Evolutionary conservation across 2,329 filamentous ascomycete genomes (phyloP).

Genomic region (Pestalotiopsis sp.): DNA sequence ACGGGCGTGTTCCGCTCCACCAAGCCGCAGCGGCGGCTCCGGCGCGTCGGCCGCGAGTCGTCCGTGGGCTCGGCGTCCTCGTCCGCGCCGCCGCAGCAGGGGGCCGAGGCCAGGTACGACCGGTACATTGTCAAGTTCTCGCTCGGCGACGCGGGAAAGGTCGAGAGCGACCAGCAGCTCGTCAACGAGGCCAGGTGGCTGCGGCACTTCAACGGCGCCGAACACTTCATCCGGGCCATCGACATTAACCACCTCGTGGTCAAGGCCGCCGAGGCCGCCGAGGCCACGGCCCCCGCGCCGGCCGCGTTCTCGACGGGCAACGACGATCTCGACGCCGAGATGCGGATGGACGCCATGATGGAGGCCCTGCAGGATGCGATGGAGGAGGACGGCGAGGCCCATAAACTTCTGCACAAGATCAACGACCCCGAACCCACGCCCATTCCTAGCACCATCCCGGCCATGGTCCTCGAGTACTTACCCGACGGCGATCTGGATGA

Average conservation of each 20-base stretch:
- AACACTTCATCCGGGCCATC: background rate
- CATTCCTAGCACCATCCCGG: background rate
- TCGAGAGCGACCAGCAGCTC: background rate
- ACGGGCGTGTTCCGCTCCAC: background rate
- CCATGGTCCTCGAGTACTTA: background rate
- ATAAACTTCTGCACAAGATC: background rate
- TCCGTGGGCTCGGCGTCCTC: background rate
- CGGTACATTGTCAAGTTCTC: background rate
- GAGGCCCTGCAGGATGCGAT: background rate
- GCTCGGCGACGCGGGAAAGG: background rate
- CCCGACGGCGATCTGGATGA: background rate
- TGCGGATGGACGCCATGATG: background rate
- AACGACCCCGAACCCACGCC: background rate
- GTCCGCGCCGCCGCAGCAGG: background rate
- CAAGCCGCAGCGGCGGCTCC: background rate
- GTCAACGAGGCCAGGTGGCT: background rate
- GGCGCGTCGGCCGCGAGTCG: background rate
- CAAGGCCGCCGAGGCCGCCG: background rate
- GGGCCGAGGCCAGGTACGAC: background rate
- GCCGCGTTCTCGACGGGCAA: background rate
- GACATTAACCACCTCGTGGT: background rate
- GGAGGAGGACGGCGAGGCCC: background rate
- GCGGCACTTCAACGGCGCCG: background rate
- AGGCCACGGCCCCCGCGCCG: background rate
- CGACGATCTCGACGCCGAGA: background rate